A percentile compares a stretch with the other conserved stretches of the same genome.
Conservation (phyloP, 2,329 filamentous ascomycete species). For the Zasmidium cellare region DNA sequence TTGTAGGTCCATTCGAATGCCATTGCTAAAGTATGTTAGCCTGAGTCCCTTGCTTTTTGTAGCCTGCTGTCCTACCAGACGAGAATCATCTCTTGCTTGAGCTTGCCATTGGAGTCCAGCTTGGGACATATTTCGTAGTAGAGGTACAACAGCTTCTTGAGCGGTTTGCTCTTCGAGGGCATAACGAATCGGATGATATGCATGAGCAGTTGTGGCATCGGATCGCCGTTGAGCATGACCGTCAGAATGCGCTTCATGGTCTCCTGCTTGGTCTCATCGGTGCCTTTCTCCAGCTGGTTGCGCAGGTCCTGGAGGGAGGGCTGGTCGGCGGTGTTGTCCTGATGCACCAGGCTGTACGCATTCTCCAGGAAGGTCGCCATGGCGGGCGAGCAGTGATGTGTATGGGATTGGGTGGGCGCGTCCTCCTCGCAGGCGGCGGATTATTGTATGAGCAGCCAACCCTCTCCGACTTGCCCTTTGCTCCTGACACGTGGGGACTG, state of each 20-base stretch:
- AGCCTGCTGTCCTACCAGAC: conserved; percentile 71
- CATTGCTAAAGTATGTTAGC: conserved; percentile 65
- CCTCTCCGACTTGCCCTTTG: conserved; percentile 18
- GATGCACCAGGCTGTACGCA: conserved; percentile 93
- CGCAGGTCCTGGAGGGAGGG: conserved; percentile 88
- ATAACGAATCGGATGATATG: conserved; percentile 99
- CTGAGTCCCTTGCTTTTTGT: not conserved
- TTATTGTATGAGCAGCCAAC: conserved; percentile 27
- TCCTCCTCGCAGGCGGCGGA: conserved; percentile 27
- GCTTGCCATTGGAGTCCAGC: conserved; percentile 84
- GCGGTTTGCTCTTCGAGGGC: conserved; percentile 92
- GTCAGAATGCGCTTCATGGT: conserved; percentile 90
- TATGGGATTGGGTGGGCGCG: conserved; percentile 20
- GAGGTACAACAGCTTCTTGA: conserved; percentile 98
- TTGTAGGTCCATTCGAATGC: conserved; percentile 95
- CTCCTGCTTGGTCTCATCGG: conserved; percentile 40
- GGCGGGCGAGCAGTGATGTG: conserved; percentile 41
- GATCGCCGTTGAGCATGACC: conserved; percentile 96
- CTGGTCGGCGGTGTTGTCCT: conserved; percentile 94
- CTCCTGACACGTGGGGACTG: conserved; percentile 12
- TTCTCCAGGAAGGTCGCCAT: conserved; percentile 96
- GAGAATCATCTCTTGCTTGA: conserved; percentile 99
- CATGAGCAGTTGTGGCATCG: conserved; percentile 94
- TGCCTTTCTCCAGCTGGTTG: conserved; percentile 52
- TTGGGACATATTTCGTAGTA: conserved; percentile 99